Base-by-base conservation (phyloP, 176 grass and related monocot genomes). In the Otatea glauca region DNA sequence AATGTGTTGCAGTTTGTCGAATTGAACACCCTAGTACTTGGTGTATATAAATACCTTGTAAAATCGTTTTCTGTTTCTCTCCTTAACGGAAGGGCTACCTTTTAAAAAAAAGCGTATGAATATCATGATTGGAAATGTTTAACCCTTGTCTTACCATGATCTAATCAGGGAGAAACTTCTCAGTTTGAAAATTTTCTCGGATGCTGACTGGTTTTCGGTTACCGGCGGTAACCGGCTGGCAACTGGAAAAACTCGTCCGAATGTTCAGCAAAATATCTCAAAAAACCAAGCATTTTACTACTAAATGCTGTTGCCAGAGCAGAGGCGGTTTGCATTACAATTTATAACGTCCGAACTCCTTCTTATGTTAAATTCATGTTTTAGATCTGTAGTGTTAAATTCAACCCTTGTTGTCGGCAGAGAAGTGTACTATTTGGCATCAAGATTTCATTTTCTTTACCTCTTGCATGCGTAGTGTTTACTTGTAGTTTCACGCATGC, bases 111-210 rank as follows among this genome's bases (percentile, higher is more conserved):
- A n/a, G 38, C 38, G 4, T 70, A 70, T 48, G 70, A 24, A 75
- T 13, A 75, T 39, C 50, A 75, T 75, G 73, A 21, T 56, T 82
- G 67, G 14, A 71, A 51, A 59, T 59, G 74, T 56, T 56, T 75
- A 18, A 77, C 20, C 74, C 35, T 60, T 44, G n/a, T 29, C 49
- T 35, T 38, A 68, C 6, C 25, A 47, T 69, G 37, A 44, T 77
- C 39, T 44, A 56, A 51, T 1, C 12, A 74, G 35, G 17, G 42
- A 24, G 23, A 70, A 24, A 70, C 20, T 47, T 45, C 21, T 7
- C 21, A 14, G 41, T 23, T 47, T 45, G 21, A 4, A 44, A 23
- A 11, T 14, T 72, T 47, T 72, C 47, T 53, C 50, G 5, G 50
- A 7, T 0, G 5, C 50, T 53, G 1, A 15, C 5, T 5, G 15